phyloP scores from a whole-genome alignment of 1,139 yeast species.

The Meyerozyma guilliermondii region DNA sequence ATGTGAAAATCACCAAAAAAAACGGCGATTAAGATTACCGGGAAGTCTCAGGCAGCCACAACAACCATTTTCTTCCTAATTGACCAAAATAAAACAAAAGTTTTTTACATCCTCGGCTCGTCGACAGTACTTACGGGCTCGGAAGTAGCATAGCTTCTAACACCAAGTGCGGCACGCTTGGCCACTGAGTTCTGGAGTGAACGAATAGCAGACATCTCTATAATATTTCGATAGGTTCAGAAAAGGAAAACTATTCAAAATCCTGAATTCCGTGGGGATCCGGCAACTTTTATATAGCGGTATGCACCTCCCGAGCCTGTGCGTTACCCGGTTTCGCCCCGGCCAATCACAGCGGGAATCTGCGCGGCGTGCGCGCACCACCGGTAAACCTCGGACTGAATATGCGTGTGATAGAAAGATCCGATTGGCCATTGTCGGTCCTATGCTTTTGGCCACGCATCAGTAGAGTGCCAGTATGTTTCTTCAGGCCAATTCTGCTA shows the following conservation, averaged over 20 bases:
- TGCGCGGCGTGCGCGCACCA: background rate
- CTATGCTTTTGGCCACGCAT: background rate
- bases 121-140: conserved; percentile 46
- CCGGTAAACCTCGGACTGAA: conserved; percentile 2
- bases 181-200: conserved; percentile 30
- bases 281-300: conserved; percentile 10
- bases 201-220: conserved; percentile 34
- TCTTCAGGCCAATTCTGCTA: too few species aligned
- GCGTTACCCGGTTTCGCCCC: background rate
- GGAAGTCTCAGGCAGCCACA: too few species aligned
- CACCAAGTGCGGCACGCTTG: conserved; percentile 31
- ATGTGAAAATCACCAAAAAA: too few species aligned
- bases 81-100: too few species aligned
- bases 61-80: background rate
- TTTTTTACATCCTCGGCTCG: background rate
- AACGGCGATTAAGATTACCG: too few species aligned
- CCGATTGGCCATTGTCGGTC: background rate
- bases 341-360: background rate
- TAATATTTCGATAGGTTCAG: conserved; percentile 1
- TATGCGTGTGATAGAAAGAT: background rate
- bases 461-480: too few species aligned
- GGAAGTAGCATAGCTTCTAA: conserved; percentile 47
- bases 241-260: conserved; percentile 5
- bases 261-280: conserved; percentile 7
- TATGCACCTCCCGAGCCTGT: conserved; percentile 1